Base-by-base conservation (phyloP, 2,329 filamentous ascomycete species). In the Passalora sequoiae region DNA sequence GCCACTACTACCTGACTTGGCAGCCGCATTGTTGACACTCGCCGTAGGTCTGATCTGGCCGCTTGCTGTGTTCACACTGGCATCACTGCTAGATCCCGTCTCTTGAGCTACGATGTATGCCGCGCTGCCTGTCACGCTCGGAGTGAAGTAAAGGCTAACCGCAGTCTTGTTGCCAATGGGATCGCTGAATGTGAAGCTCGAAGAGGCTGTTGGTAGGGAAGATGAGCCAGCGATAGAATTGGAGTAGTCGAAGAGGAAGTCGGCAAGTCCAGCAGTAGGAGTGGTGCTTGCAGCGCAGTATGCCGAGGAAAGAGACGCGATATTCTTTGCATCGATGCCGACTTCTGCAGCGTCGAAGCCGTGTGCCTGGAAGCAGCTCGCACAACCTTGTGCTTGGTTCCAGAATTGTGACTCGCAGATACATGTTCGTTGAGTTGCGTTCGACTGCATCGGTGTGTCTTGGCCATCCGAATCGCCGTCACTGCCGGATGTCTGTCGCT, bases 201-300 rank as follows among this genome's bases (percentile, higher is more conserved):
- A 13, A 5, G 33, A 21, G 20, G 35, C 31, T 16, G 41, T 25
- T n/a, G 32, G 20, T 22, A 16, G 16, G 8, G 36, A 10, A 30
- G 29, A 25, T 17, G 17, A 16, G 24, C 12, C 12, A 22, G 10
- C 27, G 12, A 17, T 32, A 7, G 22, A 10, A 22, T 44, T 25
- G 17, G 30, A 43, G n/a, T 46, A 17, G 16, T 12, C 27, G 21
- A 40, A 52, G 12, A 57, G 40, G 21, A 42, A 49, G 7, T 56
- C 49, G 13, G 44, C 50, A 12, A 57, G 44, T 4, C 49, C 54
- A 3, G 47, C 27, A 2, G 54, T 53, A 6, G 58, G 56, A 8
- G 55, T 59, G 7, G 50, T 46, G 9, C 44, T 52, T 1, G 51
- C 59, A 4, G 54, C 54, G 50, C 59, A 61, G 37, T 61, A 61